These are phyloP conservation scores for Paraphoma chrysanthemicola DNA, from an alignment of 2,329 filamentous ascomycete genomes.

Conservation along the genomic window DNA sequence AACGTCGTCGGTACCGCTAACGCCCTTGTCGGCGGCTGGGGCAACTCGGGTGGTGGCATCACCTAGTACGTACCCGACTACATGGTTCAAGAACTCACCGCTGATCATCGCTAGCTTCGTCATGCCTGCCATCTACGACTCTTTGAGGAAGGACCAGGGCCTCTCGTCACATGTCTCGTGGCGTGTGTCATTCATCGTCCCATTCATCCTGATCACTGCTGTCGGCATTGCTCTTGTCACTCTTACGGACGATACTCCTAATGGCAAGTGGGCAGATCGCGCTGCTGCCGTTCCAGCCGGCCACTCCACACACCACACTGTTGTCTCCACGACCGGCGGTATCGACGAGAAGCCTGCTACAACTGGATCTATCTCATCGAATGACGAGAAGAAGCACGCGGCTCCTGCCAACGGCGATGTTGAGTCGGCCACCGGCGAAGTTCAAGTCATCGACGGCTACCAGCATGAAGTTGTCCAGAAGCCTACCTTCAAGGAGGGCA, in stretches of 20 bases:
- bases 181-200: slow-evolving; percentile 84
- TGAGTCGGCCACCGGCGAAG: slow-evolving; percentile 57
- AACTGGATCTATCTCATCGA: slow-evolving; percentile 45
- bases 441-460: slow-evolving; percentile 63
- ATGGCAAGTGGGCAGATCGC: slow-evolving; percentile 80
- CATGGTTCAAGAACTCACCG: too few relatives aligned
- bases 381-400: slow-evolving; percentile 47
- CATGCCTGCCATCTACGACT: slow-evolving; percentile 89
- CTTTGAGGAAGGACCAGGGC: slow-evolving; percentile 66
- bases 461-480: slow-evolving; percentile 67
- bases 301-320: slow-evolving; percentile 54
- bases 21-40: slow-evolving; percentile 81
- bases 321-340: slow-evolving; percentile 60
- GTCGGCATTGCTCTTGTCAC: slow-evolving; percentile 74
- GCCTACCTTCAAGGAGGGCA: slow-evolving; percentile 65
- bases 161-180: slow-evolving; percentile 74
- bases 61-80: slow-evolving; percentile 64
- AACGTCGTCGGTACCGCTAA: slow-evolving; percentile 90
- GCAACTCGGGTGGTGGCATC: slow-evolving; percentile 87
- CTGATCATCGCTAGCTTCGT: slow-evolving; percentile 62
- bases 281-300: slow-evolving; percentile 64
- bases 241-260: slow-evolving; percentile 81
- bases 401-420: slow-evolving; percentile 38
- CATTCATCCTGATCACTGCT: slow-evolving; percentile 75
- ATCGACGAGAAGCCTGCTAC: slow-evolving; percentile 53